Base-by-base conservation (phyloP, 768 basidiomycete species). In the Boletus sensibilis region DNA sequence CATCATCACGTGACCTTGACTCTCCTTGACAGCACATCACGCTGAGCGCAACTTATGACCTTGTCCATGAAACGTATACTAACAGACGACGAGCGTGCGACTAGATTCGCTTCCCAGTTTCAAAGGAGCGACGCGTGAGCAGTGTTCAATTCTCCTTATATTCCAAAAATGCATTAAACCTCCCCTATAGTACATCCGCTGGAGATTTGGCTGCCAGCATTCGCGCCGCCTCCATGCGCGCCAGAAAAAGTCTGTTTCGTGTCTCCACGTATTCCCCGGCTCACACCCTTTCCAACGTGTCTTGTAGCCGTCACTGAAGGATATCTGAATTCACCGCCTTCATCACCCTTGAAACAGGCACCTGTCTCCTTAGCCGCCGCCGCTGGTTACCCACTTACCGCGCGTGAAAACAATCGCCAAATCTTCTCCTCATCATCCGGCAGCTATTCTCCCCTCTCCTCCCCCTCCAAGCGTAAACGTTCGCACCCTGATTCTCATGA, bases 261-360 rank as follows among this genome's bases (percentile, higher is more conserved):
- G 27, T 52, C 48, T 61, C 50, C 51, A 41, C 53, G 14, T 58
- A 52, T 57, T 63, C 58, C 55, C 58, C 53, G 63, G 70, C 66
- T 65, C 49, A 68, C 66, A 57, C 68, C 64, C 50, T 60, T 53
- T 60, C 39, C 57, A 53, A 64, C 66, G 59, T 60, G 55, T 64
- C 56, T 52, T 61, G 23, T 60, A 88, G 86, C 74, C 66, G 86
- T 88, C 48, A 74, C 74, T 21, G 81, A 87, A 69, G 86, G 86
- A 53, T 88, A 87, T 74, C 78, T 48, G 76, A 78, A 49, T 68
- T 73, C 58, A 78, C 78, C 51, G 65, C 61, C 70, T 51, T 64
- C 62, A n/a, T 65, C 63, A 53, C 66, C 53, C 60, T 58, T 67
- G 61, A 74, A 72, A 64, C 68, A 64, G 61, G 60, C 59, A 63